Conservation (phyloP, 176 grass and related monocot species). For the Sorghum bicolor region DNA sequence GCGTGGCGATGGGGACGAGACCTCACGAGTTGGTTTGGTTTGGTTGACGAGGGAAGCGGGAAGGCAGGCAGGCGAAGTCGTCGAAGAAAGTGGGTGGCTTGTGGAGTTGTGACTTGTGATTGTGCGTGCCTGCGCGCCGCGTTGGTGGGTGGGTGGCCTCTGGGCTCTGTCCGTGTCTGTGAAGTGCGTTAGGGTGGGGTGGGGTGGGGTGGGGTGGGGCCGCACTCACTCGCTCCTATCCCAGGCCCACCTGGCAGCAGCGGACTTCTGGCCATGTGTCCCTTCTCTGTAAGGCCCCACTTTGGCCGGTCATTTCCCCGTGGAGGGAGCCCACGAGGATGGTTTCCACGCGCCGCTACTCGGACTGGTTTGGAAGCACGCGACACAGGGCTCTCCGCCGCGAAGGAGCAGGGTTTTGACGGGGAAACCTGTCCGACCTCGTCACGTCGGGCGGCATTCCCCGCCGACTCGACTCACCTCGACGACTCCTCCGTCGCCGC, state of each 20-base stretch:
- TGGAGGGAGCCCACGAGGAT: no score
- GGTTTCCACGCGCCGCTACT: no score
- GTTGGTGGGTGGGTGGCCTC: background rate
- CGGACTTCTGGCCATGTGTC: background rate
- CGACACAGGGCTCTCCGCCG: no score
- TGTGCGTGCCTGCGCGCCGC: background rate
- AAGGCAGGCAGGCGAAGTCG: background rate
- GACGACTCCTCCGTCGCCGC: no score
- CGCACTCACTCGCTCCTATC: background rate
- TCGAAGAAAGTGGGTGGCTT: background rate
- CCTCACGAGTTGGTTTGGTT: conserved; percentile 14
- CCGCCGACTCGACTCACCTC: no score
- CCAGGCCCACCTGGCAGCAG: background rate
- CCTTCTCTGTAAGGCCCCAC: no score
- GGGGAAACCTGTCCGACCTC: no score
- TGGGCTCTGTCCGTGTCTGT: background rate
- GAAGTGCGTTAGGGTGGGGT: background rate
- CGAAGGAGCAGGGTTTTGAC: no score
- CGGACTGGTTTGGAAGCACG: no score
- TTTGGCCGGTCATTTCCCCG: no score
- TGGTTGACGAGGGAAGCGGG: conserved; percentile 50
- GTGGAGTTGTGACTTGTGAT: background rate
- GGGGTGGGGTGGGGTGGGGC: no score
- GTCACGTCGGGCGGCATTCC: no score
- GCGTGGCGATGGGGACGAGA: background rate